These are phyloP conservation scores for Blepharisma japonicum DNA, from an alignment of 73 alveolate genomes.

Conservation along the genomic window DNA sequence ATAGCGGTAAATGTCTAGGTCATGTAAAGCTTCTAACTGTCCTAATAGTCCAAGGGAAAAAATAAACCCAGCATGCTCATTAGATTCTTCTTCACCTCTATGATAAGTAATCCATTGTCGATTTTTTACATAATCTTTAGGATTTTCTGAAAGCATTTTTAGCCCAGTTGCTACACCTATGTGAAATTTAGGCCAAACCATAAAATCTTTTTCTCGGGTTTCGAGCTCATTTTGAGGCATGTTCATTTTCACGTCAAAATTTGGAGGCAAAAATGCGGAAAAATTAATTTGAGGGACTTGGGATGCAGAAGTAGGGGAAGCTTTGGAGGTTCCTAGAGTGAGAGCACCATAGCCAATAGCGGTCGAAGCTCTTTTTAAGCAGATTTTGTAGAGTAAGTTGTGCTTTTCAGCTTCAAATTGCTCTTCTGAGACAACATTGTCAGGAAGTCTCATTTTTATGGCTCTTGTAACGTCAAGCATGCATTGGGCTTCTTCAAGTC, in stretches of 20 bases:
- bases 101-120: conserved; percentile 96
- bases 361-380: conserved; percentile 79
- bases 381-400: conserved; percentile 72
- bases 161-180: conserved; percentile 96
- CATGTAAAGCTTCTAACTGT: conserved; percentile 84
- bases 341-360: conserved; percentile 96
- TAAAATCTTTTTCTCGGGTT: conserved; percentile 74
- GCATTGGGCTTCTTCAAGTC: conserved; percentile 53
- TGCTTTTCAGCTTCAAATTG: conserved; percentile 74
- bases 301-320: conserved; percentile 89
- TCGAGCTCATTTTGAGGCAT: conserved; percentile 59
- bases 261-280: conserved; percentile 83
- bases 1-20: conserved; percentile 91
- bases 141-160: conserved; percentile 66
- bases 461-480: conserved; percentile 43
- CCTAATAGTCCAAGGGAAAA: conserved; percentile 94
- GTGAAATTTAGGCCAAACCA: conserved; percentile 97
- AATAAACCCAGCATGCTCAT: conserved; percentile 97
- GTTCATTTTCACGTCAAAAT: conserved; percentile 60
- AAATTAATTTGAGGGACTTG: conserved; percentile 82
- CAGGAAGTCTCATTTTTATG: conserved; percentile 46
- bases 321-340: conserved; percentile 80
- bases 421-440: conserved; percentile 54
- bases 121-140: conserved; percentile 57
- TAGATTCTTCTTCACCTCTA: conserved; percentile 84